Evolutionary conservation across 306 rosid species (phyloP), one percentile per base, ranked within the genome.

Genomic region (Oxytropis ochrocephala): DNA sequence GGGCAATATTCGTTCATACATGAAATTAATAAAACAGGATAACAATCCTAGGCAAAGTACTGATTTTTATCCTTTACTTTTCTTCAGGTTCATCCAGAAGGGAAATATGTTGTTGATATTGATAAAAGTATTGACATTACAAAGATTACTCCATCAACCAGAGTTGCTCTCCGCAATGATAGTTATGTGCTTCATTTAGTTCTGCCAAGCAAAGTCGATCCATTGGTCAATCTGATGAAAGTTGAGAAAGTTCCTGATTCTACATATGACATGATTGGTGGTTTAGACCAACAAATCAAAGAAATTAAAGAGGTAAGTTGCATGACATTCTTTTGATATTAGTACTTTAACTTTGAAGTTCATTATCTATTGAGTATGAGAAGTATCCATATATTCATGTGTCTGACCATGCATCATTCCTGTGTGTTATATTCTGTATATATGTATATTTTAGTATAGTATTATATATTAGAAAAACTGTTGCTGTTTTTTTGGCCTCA

Each of bases 241-340:
- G 99, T 95, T 61, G 99, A 95, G 71, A 95, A 95, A 72, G 99
- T 95, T 75, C 99, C 99, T n/a, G 97, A 95, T 76, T 95, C 99
- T 54, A 95, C 99, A 0, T 95, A 91, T 76, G 99, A 95, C 73
- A 95, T 95, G 97, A 95, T 95, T 60, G 99, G 99, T 86, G 99
- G 99, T 64, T 89, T 95, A 39, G 99, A 95, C 76, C 99, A 95
- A 84, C 99, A 95, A 81, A 95, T 95, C 77, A 95, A 95, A 67
- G 99, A 95, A 82, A 95, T 95, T 14, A 95, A 95, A 62, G 99
- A 95, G 97, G 99, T 89, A 61, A 27, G 21, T 48, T 49, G 44
- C 18, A 33, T 52, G 69, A 18, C 24, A 8, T 54, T 17, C 17
- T 76, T 72, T 69, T 50, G 55, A 9, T 53, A 17, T 70, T 65